phyloP scores from a whole-genome alignment of 2,329 filamentous ascomycete species.

The Geosmithia putterillii region DNA sequence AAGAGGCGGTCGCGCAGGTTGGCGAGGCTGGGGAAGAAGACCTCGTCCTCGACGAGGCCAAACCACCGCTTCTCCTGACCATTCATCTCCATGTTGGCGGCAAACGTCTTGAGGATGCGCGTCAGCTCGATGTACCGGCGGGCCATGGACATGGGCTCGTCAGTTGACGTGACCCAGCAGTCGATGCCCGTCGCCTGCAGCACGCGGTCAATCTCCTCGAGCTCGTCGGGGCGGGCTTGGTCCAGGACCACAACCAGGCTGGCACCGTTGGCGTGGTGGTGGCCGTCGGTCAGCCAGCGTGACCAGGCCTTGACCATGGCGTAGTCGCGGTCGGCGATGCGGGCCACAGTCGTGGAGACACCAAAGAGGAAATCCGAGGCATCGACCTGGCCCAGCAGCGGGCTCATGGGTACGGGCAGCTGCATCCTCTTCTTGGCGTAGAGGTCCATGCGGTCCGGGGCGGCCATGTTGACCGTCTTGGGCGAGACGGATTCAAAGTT shows the following conservation, averaged over 20 bases:
- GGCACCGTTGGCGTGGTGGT: conserved; percentile 27
- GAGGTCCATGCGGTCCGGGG: conserved; percentile 11
- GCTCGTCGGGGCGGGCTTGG: conserved; percentile 19
- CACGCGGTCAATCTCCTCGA: conserved; percentile 13
- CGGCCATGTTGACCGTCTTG: conserved; percentile 12
- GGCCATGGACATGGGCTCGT: conserved; percentile 16
- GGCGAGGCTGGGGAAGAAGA: conserved; percentile 30
- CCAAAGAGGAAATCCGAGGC: conserved; percentile 29
- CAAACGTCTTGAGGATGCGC: conserved; percentile 17
- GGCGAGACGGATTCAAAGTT: conserved; percentile 17
- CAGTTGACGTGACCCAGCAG: conserved; percentile 19
- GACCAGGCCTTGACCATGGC: conserved; percentile 28
- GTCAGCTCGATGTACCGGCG: conserved; percentile 25
- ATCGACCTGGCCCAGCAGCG: conserved; percentile 18
- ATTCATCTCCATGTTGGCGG: conserved; percentile 18
- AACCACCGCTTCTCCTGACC: conserved; percentile 26
- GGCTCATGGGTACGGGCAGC: conserved; percentile 18
- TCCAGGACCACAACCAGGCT: conserved; percentile 28
- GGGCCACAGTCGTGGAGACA: conserved; percentile 27
- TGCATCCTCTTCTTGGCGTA: conserved; percentile 16
- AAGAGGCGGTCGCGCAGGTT: conserved; percentile 23
- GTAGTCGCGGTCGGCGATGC: conserved; percentile 23
- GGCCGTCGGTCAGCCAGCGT: conserved; percentile 30
- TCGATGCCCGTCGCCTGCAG: conserved; percentile 25
- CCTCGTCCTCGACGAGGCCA: conserved; percentile 30